A percentile compares a stretch with the other conserved stretches of the same genome.
Conservation (phyloP, 2,329 filamentous ascomycete genomes). For the Phaeomoniella chlamydospora region DNA sequence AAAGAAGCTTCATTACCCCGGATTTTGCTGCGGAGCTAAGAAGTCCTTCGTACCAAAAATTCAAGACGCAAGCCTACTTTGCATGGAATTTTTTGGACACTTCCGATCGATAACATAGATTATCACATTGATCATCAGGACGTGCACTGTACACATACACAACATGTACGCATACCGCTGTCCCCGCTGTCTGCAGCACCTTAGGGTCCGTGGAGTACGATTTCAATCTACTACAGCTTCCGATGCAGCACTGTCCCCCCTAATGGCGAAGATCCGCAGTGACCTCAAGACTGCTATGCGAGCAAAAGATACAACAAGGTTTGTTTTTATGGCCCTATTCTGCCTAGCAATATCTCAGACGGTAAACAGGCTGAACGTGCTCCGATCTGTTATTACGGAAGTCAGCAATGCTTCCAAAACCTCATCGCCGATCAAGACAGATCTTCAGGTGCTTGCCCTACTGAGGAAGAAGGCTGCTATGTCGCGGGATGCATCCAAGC, state of each 20-base stretch:
- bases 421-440: slow-evolving; percentile 27
- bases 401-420: slow-evolving; percentile 33
- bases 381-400: slow-evolving; percentile 33
- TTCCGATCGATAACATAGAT: too few relatives aligned
- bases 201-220: slow-evolving; percentile 12
- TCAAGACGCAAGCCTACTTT: background rate
- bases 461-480: slow-evolving; percentile 27
- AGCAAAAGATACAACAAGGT: slow-evolving; percentile 32
- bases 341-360: too few relatives aligned
- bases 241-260: slow-evolving; percentile 19
- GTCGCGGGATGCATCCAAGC: slow-evolving; percentile 22
- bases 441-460: slow-evolving; percentile 29
- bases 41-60: background rate
- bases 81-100: too few relatives aligned
- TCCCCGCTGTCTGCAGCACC: background rate
- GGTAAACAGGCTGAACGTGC: slow-evolving; percentile 27
- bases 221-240: slow-evolving; percentile 22
- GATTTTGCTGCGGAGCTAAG: background rate
- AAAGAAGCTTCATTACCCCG: background rate
- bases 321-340: slow-evolving; percentile 4
- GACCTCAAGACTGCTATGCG: slow-evolving; percentile 35
- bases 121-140: too few relatives aligned
- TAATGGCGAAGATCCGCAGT: slow-evolving; percentile 27
- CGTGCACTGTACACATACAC: slow-evolving; percentile 3
- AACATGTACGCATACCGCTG: slow-evolving; percentile 1